Conservation (phyloP, 2,329 filamentous ascomycete species). For the Hymenoscyphus occultus region DNA sequence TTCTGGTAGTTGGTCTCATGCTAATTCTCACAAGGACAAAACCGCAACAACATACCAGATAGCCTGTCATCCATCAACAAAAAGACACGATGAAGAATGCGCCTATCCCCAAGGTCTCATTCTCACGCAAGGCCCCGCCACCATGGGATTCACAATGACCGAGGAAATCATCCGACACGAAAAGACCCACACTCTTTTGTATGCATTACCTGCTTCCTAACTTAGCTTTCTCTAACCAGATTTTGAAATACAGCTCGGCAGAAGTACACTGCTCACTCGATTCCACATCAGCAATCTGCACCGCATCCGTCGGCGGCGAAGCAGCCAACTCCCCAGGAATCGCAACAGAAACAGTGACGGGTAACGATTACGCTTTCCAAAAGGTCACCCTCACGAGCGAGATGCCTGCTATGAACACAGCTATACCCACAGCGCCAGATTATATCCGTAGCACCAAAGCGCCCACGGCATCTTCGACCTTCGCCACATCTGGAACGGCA, state of each 20-base stretch:
- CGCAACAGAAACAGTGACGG: background rate
- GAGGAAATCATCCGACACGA: background rate
- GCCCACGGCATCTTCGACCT: background rate
- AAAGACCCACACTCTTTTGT: background rate
- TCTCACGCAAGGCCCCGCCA: background rate
- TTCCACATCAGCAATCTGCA: background rate
- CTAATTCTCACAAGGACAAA: background rate
- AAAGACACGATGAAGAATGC: background rate
- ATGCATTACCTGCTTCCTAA: background rate
- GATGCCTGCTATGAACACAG: background rate
- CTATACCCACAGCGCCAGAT: background rate
- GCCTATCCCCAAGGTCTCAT: background rate
- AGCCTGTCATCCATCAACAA: background rate
- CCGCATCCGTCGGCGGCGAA: background rate
- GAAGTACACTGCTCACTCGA: background rate
- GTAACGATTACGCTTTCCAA: background rate
- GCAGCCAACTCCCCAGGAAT: background rate
- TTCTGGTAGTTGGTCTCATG: background rate
- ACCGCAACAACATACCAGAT: background rate
- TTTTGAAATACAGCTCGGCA: background rate
- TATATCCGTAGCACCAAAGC: no score
- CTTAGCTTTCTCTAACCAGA: background rate
- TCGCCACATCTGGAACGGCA: background rate
- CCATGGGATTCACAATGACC: background rate
- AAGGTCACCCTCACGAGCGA: background rate